A percentile compares a stretch with the other conserved stretches of the same genome.
These are phyloP conservation scores for thale cress (Arabidopsis thaliana) DNA, from an alignment of 345 rosid species.

Conservation along the genomic window DNA sequence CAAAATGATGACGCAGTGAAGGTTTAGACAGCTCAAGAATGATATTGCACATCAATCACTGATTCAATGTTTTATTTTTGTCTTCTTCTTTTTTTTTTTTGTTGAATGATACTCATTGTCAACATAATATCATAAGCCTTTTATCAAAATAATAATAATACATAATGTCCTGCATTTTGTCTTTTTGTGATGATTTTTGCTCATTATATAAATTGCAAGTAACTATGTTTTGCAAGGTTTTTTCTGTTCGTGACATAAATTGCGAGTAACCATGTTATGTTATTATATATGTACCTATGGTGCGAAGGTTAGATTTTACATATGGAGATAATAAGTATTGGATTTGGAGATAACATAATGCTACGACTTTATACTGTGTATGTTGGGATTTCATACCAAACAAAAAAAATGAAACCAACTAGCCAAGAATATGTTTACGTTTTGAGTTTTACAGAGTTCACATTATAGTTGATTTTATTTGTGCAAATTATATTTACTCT, in stretches of 20 bases:
- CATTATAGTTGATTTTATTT: not conserved
- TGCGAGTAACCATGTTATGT: not conserved
- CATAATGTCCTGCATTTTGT: not conserved
- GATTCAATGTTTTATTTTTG: not conserved
- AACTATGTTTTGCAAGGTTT: not conserved
- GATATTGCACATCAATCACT: conserved; percentile 15
- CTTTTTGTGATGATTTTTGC: conserved; percentile 11
- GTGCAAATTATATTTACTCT: not conserved
- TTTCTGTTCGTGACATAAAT: not conserved
- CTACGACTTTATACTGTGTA: not conserved
- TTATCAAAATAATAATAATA: too few relatives aligned
- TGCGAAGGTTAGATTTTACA: not conserved
- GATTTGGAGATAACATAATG: not conserved
- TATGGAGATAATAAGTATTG: not conserved
- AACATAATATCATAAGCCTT: not conserved
- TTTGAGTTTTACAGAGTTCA: not conserved
- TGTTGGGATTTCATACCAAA: not conserved
- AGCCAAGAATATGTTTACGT: not conserved
- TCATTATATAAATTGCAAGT: not conserved
- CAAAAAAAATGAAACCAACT: not conserved
- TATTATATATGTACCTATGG: not conserved
- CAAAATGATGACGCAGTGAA: not conserved
- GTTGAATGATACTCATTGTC: not conserved
- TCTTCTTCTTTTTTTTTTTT: not conserved
- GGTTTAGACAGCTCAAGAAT: not conserved